Evolutionary conservation across 2,329 filamentous ascomycete species (phyloP).

Genomic region (Penicillium sp.): DNA sequence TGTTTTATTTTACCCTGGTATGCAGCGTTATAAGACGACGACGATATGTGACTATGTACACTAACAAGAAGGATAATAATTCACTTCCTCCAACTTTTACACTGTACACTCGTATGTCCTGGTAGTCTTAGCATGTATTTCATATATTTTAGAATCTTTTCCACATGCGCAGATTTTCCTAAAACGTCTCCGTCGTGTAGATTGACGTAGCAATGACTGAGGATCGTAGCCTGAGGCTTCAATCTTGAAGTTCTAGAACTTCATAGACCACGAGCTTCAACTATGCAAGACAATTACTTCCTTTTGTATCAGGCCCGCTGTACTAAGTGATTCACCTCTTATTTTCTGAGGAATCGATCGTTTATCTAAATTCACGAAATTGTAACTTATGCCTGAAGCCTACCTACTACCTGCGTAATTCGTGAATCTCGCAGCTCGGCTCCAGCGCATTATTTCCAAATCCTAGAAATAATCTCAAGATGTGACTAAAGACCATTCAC

Average conservation of each 20-base stretch:
- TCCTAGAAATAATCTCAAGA: no score
- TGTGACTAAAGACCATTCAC: no score
- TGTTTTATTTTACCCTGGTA: not conserved
- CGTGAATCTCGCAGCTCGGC: no score
- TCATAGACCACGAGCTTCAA: not conserved
- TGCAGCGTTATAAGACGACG: not conserved
- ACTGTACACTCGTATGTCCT: not conserved
- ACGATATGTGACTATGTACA: conserved; percentile 5
- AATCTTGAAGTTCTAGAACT: not conserved
- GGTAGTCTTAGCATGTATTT: not conserved
- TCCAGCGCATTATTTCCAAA: no score
- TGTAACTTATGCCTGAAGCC: no score
- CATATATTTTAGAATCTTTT: not conserved
- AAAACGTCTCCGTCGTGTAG: not conserved
- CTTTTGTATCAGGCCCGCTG: not conserved
- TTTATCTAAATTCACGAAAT: no score
- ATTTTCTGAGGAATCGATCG: no score
- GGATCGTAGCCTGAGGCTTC: not conserved
- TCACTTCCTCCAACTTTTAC: not conserved
- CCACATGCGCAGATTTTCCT: no score
- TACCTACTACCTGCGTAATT: no score
- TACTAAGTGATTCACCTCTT: no score
- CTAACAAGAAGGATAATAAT: not conserved
- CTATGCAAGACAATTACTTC: not conserved
- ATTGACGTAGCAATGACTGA: not conserved